These are phyloP conservation scores for Cercospora brassicicola DNA, from an alignment of 2,329 filamentous ascomycete genomes.

Conservation along the genomic window DNA sequence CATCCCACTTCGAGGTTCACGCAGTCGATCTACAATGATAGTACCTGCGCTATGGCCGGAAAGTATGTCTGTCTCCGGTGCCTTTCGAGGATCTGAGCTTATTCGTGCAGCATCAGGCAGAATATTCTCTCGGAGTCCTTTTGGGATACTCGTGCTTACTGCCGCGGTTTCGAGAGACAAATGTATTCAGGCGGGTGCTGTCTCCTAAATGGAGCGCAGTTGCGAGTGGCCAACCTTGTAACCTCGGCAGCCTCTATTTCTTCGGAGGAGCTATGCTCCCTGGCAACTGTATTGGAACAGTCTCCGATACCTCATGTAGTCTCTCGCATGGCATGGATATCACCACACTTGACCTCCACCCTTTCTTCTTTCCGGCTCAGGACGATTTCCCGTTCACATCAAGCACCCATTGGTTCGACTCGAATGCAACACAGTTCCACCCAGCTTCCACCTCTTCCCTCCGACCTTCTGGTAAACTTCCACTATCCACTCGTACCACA, in stretches of 20 bases:
- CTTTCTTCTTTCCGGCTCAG: background rate
- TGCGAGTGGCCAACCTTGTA: background rate
- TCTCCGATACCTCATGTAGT: background rate
- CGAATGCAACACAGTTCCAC: conserved; percentile 65
- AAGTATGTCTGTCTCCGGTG: background rate
- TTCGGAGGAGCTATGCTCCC: background rate
- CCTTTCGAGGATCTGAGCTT: background rate
- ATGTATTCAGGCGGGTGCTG: background rate
- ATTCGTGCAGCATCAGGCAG: background rate
- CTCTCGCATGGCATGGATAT: background rate
- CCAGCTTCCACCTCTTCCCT: conserved; percentile 65
- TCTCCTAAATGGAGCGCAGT: background rate
- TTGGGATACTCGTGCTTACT: background rate
- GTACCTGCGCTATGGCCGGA: background rate
- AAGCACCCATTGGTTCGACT: conserved; percentile 69
- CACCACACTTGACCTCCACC: background rate
- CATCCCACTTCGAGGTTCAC: background rate
- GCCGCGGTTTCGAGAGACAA: background rate
- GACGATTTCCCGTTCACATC: conserved; percentile 53
- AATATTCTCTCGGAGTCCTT: too few species aligned
- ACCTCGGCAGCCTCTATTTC: background rate
- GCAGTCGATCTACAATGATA: background rate
- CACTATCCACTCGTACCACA: conserved; percentile 98
- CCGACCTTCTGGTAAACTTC: conserved; percentile 69
- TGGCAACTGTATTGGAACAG: background rate